Evolutionary conservation across 2,329 filamentous ascomycete species (phyloP), one percentile per base, ranked within the genome.

Genomic region (Fusarium illudens): DNA sequence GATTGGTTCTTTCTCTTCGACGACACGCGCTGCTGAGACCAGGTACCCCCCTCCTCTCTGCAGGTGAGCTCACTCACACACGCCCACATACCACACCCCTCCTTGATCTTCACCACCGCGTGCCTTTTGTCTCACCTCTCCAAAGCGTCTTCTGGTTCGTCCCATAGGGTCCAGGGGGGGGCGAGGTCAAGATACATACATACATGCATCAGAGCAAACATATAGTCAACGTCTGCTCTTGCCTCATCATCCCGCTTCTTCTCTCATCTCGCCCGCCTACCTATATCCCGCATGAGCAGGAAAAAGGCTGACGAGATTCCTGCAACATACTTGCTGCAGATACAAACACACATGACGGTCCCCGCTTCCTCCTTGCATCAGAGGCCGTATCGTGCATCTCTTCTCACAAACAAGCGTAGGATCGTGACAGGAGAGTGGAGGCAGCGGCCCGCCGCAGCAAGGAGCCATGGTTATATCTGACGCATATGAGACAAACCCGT

Each of bases 21-120:
- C 55, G 27, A 52, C 56, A 53, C 34, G 55, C 55, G 55, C 46
- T 44, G 55, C 46, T 52, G 55, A 58, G 55, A 52, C 55, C 52
- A 32, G 46, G 29, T 15, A 12, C 32, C 32, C 32, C 15, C 12
- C 7, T 34, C 32, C 39, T 15, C 6, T 42, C 54, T 58, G 46
- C 50, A 53, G 30, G 50, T 39, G 33, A 53, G 48, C 29, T 33
- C 48, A 51, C 48, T n/a, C 48, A 19, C 46, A 34, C 6, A n/a
- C 46, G 29, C 11, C 11, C 22, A 29, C 17, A 13, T 8, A 8
- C 30, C 46, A 20, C 29, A 13, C 50, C 50, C 50, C 49, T 32
- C 30, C 15, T 37, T 30, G 30, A 52, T 52, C 49, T 52, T 52
- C 49, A 52, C 32, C 49, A 52, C 49, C 49, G 32, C 49, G 49